A percentile compares a stretch with the other conserved stretches of the same genome.
These are phyloP conservation scores for Perilla frutescens DNA, from an alignment of 257 asterid species.

Conservation along the genomic window DNA sequence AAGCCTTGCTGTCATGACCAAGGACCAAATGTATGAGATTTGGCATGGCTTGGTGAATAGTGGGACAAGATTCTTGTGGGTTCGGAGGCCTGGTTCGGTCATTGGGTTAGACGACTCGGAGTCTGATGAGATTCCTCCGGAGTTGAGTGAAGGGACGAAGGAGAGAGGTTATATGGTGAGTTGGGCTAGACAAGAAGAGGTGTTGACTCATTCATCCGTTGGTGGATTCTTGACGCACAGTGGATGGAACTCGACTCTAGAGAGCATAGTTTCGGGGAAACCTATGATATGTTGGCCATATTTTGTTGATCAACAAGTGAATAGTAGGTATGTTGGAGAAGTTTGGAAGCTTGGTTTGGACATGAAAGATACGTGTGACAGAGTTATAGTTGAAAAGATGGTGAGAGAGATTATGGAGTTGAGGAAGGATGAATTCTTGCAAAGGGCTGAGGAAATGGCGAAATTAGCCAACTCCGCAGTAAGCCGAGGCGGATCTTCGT, in stretches of 20 bases:
- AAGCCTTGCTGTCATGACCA: slow-evolving; percentile 50
- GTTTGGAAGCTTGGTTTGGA: slow-evolving; percentile 61
- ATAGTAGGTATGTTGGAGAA: slow-evolving; percentile 49
- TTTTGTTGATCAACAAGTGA: slow-evolving; percentile 58
- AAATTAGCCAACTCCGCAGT: slow-evolving; percentile 46
- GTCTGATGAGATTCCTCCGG: slow-evolving; percentile 32
- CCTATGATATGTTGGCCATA: slow-evolving; percentile 64
- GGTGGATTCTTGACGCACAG: slow-evolving; percentile 57
- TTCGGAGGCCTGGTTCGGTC: slow-evolving; percentile 54
- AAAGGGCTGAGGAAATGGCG: slow-evolving; percentile 43
- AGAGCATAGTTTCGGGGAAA: slow-evolving; percentile 50
- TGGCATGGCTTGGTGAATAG: slow-evolving; percentile 75
- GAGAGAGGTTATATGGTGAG: slow-evolving; percentile 55
- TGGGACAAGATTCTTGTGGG: slow-evolving; percentile 65
- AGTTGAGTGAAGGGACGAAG: slow-evolving; percentile 39
- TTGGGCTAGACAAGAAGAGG: slow-evolving; percentile 61
- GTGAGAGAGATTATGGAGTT: slow-evolving; percentile 58
- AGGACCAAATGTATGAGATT: slow-evolving; percentile 49
- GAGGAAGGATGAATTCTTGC: slow-evolving; percentile 51
- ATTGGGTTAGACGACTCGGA: slow-evolving; percentile 25
- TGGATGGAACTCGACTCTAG: slow-evolving; percentile 63
- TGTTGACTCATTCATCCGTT: slow-evolving; percentile 43
- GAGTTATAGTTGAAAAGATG: slow-evolving; percentile 47
- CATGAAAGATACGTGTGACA: slow-evolving; percentile 63
- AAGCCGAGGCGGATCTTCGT: slow-evolving; percentile 51